These are phyloP conservation scores for Gamarada debralockiae DNA, from an alignment of 495 filamentous ascomycete genomes.

Conservation along the genomic window DNA sequence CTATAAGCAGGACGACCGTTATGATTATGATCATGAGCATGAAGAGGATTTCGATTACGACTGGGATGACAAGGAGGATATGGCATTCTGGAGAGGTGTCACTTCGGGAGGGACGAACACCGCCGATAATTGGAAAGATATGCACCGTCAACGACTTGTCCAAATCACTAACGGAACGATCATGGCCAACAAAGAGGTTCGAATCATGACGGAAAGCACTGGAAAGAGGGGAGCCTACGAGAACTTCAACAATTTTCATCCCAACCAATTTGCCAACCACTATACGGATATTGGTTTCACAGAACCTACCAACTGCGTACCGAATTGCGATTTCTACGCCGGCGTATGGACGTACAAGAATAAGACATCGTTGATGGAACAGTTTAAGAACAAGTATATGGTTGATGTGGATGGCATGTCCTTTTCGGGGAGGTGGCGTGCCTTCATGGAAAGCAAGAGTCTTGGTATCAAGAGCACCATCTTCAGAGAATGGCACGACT, in stretches of 20 bases:
- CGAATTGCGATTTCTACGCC: slow-evolving; percentile 46
- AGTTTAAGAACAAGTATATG: slow-evolving; percentile 59
- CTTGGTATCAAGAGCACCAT: slow-evolving; percentile 71
- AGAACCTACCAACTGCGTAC: slow-evolving; percentile 30
- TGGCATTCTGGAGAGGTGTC: slow-evolving; percentile 64
- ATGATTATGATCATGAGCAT: slow-evolving; percentile 44
- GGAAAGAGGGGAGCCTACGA: slow-evolving; percentile 16
- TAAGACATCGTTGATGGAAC: slow-evolving; percentile 42
- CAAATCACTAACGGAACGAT: slow-evolving; percentile 63
- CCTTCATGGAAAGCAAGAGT: slow-evolving; percentile 60
- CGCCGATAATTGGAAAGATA: slow-evolving; percentile 57
- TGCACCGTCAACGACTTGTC: slow-evolving; percentile 73
- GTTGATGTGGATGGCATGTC: slow-evolving; percentile 74
- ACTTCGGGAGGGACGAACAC: slow-evolving; percentile 63
- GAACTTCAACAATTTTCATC: slow-evolving; percentile 34
- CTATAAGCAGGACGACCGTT: slow-evolving; percentile 62
- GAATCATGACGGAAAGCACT: slow-evolving; percentile 31
- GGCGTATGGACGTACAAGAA: slow-evolving; percentile 36
- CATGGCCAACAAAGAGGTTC: slow-evolving; percentile 40
- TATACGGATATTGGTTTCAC: slow-evolving; percentile 44
- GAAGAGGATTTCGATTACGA: slow-evolving; percentile 37
- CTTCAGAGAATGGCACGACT: slow-evolving; percentile 76
- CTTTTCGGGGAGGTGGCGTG: slow-evolving; percentile 66
- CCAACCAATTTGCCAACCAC: slow-evolving; percentile 33
- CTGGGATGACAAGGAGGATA: slow-evolving; percentile 55